phyloP scores from a whole-genome alignment of 1,284 basidiomycete species.

The Peniophora sp. region DNA sequence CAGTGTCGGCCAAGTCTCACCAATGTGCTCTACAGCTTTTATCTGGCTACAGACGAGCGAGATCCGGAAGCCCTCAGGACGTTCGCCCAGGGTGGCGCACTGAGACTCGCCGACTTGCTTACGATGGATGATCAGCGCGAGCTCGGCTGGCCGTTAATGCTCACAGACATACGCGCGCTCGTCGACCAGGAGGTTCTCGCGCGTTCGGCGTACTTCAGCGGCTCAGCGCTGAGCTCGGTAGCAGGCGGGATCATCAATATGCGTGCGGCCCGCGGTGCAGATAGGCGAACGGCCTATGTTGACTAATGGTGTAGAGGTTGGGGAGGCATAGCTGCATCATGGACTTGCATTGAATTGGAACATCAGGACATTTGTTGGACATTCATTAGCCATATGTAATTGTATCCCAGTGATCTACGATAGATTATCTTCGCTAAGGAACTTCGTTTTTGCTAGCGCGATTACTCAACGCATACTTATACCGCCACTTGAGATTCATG shows the following conservation, averaged over 20 bases:
- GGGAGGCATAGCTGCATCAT: too few relatives aligned
- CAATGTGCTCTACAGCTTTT: conserved; percentile 24
- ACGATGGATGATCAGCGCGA: conserved; percentile 27
- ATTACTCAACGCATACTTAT: too few relatives aligned
- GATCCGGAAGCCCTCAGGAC: conserved; percentile 24
- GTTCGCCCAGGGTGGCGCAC: conserved; percentile 26
- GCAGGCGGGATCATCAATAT: conserved; percentile 34
- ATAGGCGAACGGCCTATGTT: conserved; percentile 24
- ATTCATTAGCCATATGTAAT: too few relatives aligned
- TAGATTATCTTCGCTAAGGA: too few relatives aligned
- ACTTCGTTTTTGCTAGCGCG: too few relatives aligned
- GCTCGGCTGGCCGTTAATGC: conserved; percentile 34
- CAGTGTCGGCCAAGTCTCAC: background rate
- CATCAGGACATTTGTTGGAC: too few relatives aligned
- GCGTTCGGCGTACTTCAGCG: conserved; percentile 34
- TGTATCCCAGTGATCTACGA: too few relatives aligned
- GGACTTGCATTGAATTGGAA: too few relatives aligned
- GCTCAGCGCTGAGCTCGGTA: conserved; percentile 33
- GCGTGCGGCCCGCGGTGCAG: conserved; percentile 29
- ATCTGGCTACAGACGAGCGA: conserved; percentile 44
- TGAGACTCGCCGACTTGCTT: conserved; percentile 35
- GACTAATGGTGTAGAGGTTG: conserved; percentile 3
- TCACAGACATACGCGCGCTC: conserved; percentile 36
- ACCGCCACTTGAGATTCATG: too few relatives aligned
- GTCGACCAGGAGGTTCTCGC: conserved; percentile 35